Percentiles rank a stretch among this genome's conserved stretches.
These are phyloP conservation scores for Pythium grandisporangium DNA, from an alignment of 352 stramenopile genomes.

Conservation along the genomic window DNA sequence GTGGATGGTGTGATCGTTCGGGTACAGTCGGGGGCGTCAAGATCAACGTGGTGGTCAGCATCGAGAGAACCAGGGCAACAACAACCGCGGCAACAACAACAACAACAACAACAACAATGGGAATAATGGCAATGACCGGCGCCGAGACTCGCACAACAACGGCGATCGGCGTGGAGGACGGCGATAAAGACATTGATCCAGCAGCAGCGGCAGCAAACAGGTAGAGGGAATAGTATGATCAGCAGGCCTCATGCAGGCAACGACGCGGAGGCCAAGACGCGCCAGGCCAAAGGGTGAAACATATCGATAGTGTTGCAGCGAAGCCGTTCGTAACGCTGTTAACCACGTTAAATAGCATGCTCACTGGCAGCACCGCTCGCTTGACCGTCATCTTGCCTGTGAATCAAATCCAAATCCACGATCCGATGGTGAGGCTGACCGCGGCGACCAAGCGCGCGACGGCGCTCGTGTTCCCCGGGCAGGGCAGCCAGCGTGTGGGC, in stretches of 20 bases:
- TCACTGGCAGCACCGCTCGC: conserved; percentile 6
- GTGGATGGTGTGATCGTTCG: not conserved
- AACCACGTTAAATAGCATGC: too few relatives aligned
- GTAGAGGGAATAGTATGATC: too few relatives aligned
- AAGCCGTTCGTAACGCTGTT: too few relatives aligned
- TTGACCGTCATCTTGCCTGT: conserved; percentile 4
- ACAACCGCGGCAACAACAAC: conserved; percentile 2
- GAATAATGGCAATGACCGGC: conserved; percentile 14
- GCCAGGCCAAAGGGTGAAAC: too few relatives aligned
- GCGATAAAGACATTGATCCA: not conserved
- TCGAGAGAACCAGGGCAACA: conserved; percentile 34
- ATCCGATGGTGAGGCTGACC: too few relatives aligned
- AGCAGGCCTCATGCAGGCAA: too few relatives aligned
- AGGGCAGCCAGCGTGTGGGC: conserved; percentile 74
- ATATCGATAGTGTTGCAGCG: too few relatives aligned
- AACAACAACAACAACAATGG: conserved; percentile 5
- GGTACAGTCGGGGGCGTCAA: not conserved
- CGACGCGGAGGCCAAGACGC: too few relatives aligned
- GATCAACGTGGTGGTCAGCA: conserved; percentile 9
- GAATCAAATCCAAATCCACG: too few relatives aligned
- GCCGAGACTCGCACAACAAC: conserved; percentile 9
- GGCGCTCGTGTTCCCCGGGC: conserved; percentile 76
- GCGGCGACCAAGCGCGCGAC: conserved; percentile 19
- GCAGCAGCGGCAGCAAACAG: too few relatives aligned
- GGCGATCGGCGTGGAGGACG: conserved; percentile 1